Conservation (phyloP, 805 yeast genomes). For the Ogataea haglerorum region DNA sequence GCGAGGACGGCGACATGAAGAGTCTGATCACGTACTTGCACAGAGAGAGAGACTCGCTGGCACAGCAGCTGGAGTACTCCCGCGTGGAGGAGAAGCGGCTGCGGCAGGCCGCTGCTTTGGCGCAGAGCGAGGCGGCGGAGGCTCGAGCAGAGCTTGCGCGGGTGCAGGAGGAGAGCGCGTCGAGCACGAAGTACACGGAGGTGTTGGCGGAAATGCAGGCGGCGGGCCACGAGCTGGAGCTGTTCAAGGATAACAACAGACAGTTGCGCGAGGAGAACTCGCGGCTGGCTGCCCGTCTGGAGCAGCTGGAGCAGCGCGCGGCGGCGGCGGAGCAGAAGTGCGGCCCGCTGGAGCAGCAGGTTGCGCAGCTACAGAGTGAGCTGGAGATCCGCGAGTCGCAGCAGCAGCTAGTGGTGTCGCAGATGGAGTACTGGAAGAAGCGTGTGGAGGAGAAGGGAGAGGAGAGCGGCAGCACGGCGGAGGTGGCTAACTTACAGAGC, state of each 20-base stretch:
- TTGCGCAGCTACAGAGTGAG: conserved; percentile 23
- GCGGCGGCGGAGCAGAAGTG: conserved; percentile 1
- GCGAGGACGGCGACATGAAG: conserved; percentile 35
- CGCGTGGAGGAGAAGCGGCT: conserved; percentile 53
- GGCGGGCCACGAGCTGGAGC: conserved; percentile 26
- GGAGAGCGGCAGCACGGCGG: conserved; percentile 12
- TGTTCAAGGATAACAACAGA: conserved; percentile 31
- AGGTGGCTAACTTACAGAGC: conserved; percentile 24
- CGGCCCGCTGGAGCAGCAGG: conserved; percentile 16
- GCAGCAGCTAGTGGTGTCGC: conserved; percentile 45
- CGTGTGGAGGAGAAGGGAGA: conserved; percentile 43
- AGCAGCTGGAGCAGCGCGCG: conserved; percentile 18
- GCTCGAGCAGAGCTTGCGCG: conserved; percentile 45
- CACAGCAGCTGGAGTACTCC: conserved; percentile 51
- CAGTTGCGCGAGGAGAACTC: conserved; percentile 24
- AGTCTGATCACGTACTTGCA: conserved; percentile 63
- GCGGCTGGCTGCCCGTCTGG: conserved; percentile 8
- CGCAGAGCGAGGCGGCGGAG: conserved; percentile 50
- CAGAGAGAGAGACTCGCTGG: conserved; percentile 70
- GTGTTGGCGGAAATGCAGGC: conserved; percentile 26
- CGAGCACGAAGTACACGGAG: conserved; percentile 21
- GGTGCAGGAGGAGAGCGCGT: conserved; percentile 23
- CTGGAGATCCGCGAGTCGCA: conserved; percentile 49
- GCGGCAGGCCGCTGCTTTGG: conserved; percentile 46
- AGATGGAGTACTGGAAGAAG: conserved; percentile 56